Evolutionary conservation across 2,329 filamentous ascomycete genomes (phyloP).

Genomic region (Sphaceloma murrayae): DNA sequence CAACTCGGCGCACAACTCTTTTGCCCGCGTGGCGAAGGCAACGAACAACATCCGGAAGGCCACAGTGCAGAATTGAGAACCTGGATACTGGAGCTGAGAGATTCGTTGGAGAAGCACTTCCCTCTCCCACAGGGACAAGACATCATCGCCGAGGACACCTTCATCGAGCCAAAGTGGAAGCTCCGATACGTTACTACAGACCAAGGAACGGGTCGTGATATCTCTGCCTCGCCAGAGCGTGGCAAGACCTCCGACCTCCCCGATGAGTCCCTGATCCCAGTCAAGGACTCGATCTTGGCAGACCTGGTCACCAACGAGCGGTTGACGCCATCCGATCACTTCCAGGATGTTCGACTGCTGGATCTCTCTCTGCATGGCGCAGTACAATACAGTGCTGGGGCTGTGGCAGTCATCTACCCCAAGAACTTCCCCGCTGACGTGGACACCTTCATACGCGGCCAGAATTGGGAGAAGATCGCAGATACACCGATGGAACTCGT

Average conservation of each 20-base stretch:
- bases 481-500: conserved; percentile 56
- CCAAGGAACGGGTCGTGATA: too few species aligned
- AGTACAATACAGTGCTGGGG: conserved; percentile 57
- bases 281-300: conserved; percentile 49
- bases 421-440: conserved; percentile 81
- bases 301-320: conserved; percentile 57
- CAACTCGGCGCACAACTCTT: conserved; percentile 75
- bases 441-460: conserved; percentile 63
- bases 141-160: conserved; percentile 63
- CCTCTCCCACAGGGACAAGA: conserved; percentile 58
- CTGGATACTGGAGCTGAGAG: conserved; percentile 48
- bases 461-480: conserved; percentile 67
- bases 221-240: too few species aligned
- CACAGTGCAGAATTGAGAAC: conserved; percentile 37
- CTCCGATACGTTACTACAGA: too few species aligned
- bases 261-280: conserved; percentile 42
- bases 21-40: conserved; percentile 72
- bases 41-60: conserved; percentile 91
- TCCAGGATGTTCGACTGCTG: conserved; percentile 89
- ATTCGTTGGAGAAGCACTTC: conserved; percentile 55
- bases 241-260: conserved; percentile 7
- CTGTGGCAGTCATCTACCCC: conserved; percentile 72
- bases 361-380: conserved; percentile 43
- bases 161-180: conserved; percentile 66
- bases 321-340: conserved; percentile 67